Base-by-base conservation (phyloP, 371 early-diverging fungal species). In the Capillidium heterosporum region DNA sequence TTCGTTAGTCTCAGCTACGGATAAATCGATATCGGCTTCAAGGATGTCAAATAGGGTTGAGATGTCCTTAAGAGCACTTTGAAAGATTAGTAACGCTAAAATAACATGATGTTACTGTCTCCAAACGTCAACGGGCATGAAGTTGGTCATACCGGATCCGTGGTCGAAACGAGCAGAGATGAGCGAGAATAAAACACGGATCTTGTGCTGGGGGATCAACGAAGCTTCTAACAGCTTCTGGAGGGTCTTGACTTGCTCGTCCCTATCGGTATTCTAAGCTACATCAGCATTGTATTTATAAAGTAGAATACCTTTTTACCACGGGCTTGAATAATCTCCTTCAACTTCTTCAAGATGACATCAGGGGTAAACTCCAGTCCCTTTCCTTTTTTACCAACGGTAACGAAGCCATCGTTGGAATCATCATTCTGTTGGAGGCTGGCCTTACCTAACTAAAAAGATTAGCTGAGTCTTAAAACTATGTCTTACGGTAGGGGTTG, bases 91-190 rank as follows among this genome's bases (percentile, higher is more conserved):
- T 41, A 23, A 40, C n/a, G 15, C 11, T 17, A 42, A 19, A 15
- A 41, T 5, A 10, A 54, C 2, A 19, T 40, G 1, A 21, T 21
- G 49, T 52, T 62, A 70, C 64, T 66, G 69, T 67, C 85, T 82
- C 97, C 97, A 95, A 39, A 79, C 68, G 28, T 81, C 80, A 39
- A 75, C 59, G 40, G 74, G 67, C 86, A 91, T 82, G 68, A 73
- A 82, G 41, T 79, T 78, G 23, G 75, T 66, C 52, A 77, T 68
- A 59, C 75, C 70, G 7, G 78, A 66, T 41, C 77, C 76, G 61
- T 74, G 76, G 69, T 97, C 98, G 63, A 96, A 94, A 65, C 83
- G 89, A 54, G 89, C 76, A 21, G 98, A 85, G 60, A 94, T 81
- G 60, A 95, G 72, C 41, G 79, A 77, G 61, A 94, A 73, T 19